Evolutionary conservation across 108 stramenopile genomes (phyloP).

Genomic region (Fragilaria crotonensis): DNA sequence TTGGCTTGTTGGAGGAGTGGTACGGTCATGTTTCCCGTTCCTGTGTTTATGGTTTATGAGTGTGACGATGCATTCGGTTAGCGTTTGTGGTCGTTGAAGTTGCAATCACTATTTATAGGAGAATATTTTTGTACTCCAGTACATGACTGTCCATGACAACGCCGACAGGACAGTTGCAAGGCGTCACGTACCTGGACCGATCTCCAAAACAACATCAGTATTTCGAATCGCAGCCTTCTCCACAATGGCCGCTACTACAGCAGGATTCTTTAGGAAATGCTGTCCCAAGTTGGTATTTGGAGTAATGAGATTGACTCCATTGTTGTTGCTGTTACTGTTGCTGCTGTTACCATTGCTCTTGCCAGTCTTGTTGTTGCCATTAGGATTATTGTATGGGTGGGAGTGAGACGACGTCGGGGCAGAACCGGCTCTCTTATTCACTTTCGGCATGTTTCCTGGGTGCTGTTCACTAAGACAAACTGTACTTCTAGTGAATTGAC

Average conservation of each 20-base stretch:
- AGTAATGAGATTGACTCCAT: slow-evolving; percentile 55
- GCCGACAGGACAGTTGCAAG: no score
- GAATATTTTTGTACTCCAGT: no score
- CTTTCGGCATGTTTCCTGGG: slow-evolving; percentile 1
- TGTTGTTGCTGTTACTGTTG: neutral
- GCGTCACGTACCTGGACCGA: slow-evolving; percentile 35
- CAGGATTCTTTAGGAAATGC: slow-evolving; percentile 99
- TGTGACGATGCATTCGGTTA: neutral
- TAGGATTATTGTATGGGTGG: neutral
- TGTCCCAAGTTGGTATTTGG: slow-evolving; percentile 94
- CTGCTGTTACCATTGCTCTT: neutral
- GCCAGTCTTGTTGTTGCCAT: neutral
- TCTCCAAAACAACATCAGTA: slow-evolving; percentile 70
- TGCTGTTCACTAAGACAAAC: no score
- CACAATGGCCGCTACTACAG: slow-evolving; percentile 95
- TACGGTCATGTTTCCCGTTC: slow-evolving; percentile 99
- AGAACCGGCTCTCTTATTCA: neutral
- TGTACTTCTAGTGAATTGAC: no score
- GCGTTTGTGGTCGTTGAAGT: no score
- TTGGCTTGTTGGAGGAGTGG: slow-evolving; percentile 87
- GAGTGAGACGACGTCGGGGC: neutral
- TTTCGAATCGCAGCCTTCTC: slow-evolving; percentile 80
- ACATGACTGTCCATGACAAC: no score
- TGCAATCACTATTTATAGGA: no score
- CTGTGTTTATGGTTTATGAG: no score